These are phyloP conservation scores for Canavalia gladiata DNA, from an alignment of 306 rosid species.

Conservation along the genomic window DNA sequence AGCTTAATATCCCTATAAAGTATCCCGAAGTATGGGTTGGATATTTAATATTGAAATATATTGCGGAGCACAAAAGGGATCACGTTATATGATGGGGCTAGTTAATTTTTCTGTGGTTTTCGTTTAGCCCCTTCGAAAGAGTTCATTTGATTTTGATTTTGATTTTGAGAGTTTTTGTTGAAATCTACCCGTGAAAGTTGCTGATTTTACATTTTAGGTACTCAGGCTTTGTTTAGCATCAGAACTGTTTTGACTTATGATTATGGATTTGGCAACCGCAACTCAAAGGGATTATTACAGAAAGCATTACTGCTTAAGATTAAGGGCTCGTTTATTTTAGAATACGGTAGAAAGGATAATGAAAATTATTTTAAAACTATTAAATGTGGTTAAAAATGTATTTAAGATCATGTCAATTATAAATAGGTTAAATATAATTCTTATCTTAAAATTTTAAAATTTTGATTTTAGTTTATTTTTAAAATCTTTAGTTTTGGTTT, in stretches of 20 bases:
- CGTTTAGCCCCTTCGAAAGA: background rate
- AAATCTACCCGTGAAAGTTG: background rate
- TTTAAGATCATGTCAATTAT: too few relatives aligned
- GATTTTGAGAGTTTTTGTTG: background rate
- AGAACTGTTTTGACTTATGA: background rate
- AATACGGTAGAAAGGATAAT: too few relatives aligned
- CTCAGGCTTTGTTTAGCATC: background rate
- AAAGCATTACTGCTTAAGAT: too few relatives aligned
- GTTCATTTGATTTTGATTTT: background rate
- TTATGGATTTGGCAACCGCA: background rate
- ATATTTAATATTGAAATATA: slow-evolving; percentile 33
- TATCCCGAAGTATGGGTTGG: background rate
- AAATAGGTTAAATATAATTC: too few relatives aligned
- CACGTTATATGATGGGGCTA: background rate
- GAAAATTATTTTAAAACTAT: too few relatives aligned
- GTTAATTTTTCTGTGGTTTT: background rate
- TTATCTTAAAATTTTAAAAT: too few relatives aligned
- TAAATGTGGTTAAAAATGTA: too few relatives aligned
- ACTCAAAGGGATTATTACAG: too few relatives aligned
- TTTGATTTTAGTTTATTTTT: too few relatives aligned
- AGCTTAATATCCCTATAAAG: background rate
- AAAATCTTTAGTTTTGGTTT: too few relatives aligned
- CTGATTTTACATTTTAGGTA: background rate
- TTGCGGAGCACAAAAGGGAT: background rate
- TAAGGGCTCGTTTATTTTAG: too few relatives aligned